phyloP scores from a whole-genome alignment of 257 asterid species.

The Rehmannia glutinosa region DNA sequence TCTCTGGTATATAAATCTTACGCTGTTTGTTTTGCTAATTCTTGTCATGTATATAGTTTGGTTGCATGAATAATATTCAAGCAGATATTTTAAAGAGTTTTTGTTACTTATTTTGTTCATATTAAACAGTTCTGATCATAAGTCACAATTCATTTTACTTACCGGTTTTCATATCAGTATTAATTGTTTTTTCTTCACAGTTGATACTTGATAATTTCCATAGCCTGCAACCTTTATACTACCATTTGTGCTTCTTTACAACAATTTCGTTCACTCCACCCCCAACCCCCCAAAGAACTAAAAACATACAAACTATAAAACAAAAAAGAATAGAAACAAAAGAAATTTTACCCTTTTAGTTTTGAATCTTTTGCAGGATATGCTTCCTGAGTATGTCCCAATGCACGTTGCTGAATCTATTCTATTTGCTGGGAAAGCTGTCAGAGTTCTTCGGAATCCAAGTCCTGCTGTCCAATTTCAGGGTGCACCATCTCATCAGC shows the following conservation, averaged over 20 bases:
- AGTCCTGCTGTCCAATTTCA: constrained; percentile 52
- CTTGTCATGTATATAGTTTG: background rate
- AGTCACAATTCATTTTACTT: background rate
- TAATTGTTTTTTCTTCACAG: background rate
- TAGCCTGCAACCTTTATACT: background rate
- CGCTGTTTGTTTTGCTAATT: constrained; percentile 15
- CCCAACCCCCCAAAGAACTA: background rate
- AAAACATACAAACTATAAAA: no score
- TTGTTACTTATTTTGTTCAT: background rate
- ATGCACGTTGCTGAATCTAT: constrained; percentile 80
- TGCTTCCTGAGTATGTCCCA: constrained; percentile 93
- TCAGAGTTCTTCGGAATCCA: constrained; percentile 95
- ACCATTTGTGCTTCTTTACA: constrained; percentile 1
- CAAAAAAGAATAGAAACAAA: background rate
- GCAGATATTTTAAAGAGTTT: background rate
- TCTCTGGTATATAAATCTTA: constrained; percentile 55
- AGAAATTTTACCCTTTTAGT: background rate
- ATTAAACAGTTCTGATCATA: background rate
- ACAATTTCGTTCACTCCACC: background rate
- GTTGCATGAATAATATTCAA: background rate
- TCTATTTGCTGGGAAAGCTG: constrained; percentile 95
- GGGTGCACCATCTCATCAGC: constrained; percentile 52
- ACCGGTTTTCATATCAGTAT: background rate
- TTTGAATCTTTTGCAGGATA: constrained; percentile 54
- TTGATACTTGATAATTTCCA: no score